A percentile compares a stretch with the other conserved stretches of the same genome.
phyloP scores from a whole-genome alignment of 371 early-diverging fungal species.

The Nosema muscidifuracis region DNA sequence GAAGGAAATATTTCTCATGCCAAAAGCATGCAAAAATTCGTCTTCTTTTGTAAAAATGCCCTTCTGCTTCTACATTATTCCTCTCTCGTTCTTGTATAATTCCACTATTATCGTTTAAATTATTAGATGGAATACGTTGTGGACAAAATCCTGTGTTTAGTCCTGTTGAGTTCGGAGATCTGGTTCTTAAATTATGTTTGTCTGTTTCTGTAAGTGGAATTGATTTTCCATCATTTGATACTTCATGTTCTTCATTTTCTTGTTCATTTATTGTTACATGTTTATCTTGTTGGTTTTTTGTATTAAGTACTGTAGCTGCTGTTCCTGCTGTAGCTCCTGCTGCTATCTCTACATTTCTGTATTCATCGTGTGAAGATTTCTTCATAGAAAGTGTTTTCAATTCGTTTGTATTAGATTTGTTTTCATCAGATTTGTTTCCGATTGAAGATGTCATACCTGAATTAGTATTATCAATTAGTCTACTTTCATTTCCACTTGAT shows the following conservation, averaged over 20 bases:
- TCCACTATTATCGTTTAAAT: constrained; percentile 11
- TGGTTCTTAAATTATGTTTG: not conserved
- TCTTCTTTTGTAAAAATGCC: constrained; percentile 49
- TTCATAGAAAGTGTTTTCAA: too few species aligned
- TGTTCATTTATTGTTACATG: not conserved
- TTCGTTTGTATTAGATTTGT: too few species aligned
- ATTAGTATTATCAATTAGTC: too few species aligned
- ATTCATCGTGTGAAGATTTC: too few species aligned
- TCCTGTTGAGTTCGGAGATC: not conserved
- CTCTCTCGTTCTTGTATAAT: constrained; percentile 40
- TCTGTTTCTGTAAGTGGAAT: not conserved
- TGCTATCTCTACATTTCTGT: constrained; percentile 5
- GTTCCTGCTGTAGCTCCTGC: not conserved
- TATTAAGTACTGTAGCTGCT: not conserved
- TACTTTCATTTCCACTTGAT: too few species aligned
- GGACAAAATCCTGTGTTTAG: not conserved
- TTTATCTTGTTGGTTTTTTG: not conserved
- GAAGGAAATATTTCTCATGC: constrained; percentile 55
- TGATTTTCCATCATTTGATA: not conserved
- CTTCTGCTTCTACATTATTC: constrained; percentile 38
- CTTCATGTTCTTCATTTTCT: not conserved
- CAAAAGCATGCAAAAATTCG: constrained; percentile 54
- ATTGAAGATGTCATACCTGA: too few species aligned
- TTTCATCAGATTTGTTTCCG: too few species aligned
- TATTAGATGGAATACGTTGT: not conserved